phyloP scores from a whole-genome alignment of 148 eudicot genomes.

The Nyssa sinensis region DNA sequence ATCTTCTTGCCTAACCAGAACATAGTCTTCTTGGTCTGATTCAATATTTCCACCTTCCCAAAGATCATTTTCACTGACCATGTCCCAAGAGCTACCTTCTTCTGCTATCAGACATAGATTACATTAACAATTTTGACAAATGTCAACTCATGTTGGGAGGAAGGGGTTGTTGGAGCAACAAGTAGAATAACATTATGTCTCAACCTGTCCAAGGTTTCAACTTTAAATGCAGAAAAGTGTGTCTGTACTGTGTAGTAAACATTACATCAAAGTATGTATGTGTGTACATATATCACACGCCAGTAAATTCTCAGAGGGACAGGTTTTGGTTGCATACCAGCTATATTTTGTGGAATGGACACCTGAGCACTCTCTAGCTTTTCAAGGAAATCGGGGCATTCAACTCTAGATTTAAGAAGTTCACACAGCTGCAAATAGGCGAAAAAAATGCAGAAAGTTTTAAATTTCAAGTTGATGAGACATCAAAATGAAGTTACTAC shows the following conservation, averaged over 20 bases:
- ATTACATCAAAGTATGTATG: background rate
- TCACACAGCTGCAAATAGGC: conserved; percentile 54
- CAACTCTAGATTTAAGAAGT: conserved; percentile 69
- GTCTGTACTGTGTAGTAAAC: background rate
- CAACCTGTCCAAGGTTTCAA: background rate
- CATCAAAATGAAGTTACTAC: background rate
- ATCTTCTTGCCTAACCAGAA: conserved; percentile 91
- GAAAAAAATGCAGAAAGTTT: background rate
- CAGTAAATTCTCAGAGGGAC: background rate
- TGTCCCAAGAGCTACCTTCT: conserved; percentile 91
- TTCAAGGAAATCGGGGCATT: conserved; percentile 69
- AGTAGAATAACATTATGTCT: background rate
- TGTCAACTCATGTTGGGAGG: background rate
- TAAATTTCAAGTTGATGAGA: conserved; percentile 1
- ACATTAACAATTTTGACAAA: background rate
- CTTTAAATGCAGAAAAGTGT: background rate
- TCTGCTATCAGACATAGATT: conserved; percentile 45
- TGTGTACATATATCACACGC: background rate
- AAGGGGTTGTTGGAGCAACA: background rate
- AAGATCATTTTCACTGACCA: conserved; percentile 77
- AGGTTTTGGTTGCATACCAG: conserved; percentile 45
- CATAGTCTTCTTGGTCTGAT: conserved; percentile 72
- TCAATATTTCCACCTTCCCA: conserved; percentile 69
- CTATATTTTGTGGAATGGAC: conserved; percentile 41
- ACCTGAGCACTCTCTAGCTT: conserved; percentile 69